A percentile compares a stretch with the other conserved stretches of the same genome.
These are phyloP conservation scores for Colletotrichum viniferum DNA, from an alignment of 2,329 filamentous ascomycete species.

Conservation along the genomic window DNA sequence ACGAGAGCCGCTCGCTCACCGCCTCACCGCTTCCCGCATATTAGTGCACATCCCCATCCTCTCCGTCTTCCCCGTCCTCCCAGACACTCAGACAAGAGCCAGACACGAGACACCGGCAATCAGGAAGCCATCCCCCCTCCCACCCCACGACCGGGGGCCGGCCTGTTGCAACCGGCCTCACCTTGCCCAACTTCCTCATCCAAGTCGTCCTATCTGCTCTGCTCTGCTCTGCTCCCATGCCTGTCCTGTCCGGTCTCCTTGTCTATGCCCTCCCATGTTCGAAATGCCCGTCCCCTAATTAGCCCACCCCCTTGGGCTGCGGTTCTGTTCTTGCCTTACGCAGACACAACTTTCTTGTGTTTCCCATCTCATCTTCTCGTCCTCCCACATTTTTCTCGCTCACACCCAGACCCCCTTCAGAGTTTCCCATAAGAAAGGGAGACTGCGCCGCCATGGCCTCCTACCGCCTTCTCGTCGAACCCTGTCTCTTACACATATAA, in stretches of 20 bases:
- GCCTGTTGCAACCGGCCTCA: conserved; percentile 17
- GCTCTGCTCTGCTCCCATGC: not conserved
- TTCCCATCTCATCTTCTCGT: not conserved
- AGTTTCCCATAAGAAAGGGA: conserved; percentile 14
- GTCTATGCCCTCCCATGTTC: not conserved
- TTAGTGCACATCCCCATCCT: conserved; percentile 18
- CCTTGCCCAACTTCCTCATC: conserved; percentile 17
- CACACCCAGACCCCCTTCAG: conserved; percentile 6
- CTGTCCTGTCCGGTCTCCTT: not conserved
- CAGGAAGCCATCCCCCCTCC: conserved; percentile 8
- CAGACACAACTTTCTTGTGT: not conserved
- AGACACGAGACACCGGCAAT: conserved; percentile 21
- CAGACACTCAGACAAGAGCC: conserved; percentile 11
- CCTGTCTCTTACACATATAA: not conserved
- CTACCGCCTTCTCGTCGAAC: not conserved
- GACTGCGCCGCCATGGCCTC: conserved; percentile 17
- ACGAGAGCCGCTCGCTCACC: conserved; percentile 21
- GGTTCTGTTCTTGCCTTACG: not conserved
- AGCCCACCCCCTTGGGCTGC: not conserved
- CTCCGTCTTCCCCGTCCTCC: conserved; percentile 15
- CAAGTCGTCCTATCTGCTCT: not conserved
- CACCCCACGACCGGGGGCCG: conserved; percentile 14
- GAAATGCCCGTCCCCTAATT: conserved; percentile 3
- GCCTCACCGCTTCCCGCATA: conserved; percentile 23
- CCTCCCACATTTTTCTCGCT: not conserved